Evolutionary conservation across 2,329 filamentous ascomycete genomes (phyloP), one percentile per base, ranked within the genome.

Genomic region (Ilyonectria mors-panacis): DNA sequence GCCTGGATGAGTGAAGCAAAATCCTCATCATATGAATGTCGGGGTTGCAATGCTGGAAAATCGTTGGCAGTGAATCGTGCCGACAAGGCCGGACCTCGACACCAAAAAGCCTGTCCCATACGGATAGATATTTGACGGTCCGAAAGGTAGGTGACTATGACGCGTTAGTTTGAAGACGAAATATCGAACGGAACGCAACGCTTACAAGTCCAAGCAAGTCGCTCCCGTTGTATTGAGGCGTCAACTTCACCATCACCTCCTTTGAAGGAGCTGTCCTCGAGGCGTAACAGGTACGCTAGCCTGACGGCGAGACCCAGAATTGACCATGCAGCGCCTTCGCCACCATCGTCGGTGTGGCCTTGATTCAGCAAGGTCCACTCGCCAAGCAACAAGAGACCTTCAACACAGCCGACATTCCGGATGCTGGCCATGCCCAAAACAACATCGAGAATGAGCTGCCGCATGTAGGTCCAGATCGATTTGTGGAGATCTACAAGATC

Each of bases 351-450:
- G 5, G 59, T 33, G 10, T 68, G 56, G 15, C 47, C 58, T 39
- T 66, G 66, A 17, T 68, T 66, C 6, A 65, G 53, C 13, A 68
- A 26, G 6, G 66, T 68, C 62, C 66, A 66, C 42, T 68, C 66
- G 2, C 66, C 58, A 21, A 68, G 51, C 3, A 68, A 51, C 21
- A 68, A n/a, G 6, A 68, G 33, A 1, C 66, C 66, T 35, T 68
- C 62, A 12, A 68, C 66, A 3, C 53, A 62, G 3, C 66, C 66
- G 9, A 68, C 62, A 26, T 45, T 62, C 30, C 61, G 55, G 6
- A 64, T 59, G 10, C 35, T 64, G 2, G 61, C 55, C 54, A 58
- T 54, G 6, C 61, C 55, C 15, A 64, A 47, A 39, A 64, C 61
- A 17, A 64, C 54, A 15, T 64, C 47, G 17, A 64, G 47, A 57